These are phyloP conservation scores for Stagonosporopsis chrysanthemi DNA, from an alignment of 2,329 filamentous ascomycete genomes.

Conservation along the genomic window DNA sequence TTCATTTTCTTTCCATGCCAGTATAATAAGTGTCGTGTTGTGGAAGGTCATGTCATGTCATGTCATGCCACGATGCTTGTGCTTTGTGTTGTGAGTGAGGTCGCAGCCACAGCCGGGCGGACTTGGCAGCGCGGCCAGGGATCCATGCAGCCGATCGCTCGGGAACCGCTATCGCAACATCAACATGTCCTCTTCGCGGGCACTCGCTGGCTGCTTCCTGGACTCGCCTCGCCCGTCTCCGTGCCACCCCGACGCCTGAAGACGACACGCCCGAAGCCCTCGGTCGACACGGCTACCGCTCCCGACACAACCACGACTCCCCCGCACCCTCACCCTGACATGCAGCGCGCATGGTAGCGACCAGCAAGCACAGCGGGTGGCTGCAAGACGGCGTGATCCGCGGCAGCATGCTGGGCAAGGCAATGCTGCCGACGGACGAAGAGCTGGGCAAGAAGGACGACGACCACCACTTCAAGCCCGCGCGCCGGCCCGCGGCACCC, in stretches of 20 bases:
- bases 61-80: too few relatives aligned
- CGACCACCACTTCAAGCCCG: conserved; percentile 58
- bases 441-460: conserved; percentile 72
- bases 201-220: conserved; percentile 3
- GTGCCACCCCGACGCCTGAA: neutral
- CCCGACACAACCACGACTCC: too few relatives aligned
- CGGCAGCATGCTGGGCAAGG: conserved; percentile 48
- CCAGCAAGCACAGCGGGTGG: conserved; percentile 35
- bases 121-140: conserved; percentile 20
- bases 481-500: conserved; percentile 46
- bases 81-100: too few relatives aligned
- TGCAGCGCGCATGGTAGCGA: conserved; percentile 35
- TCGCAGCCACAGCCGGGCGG: conserved; percentile 5
- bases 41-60: too few relatives aligned
- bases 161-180: conserved; percentile 11
- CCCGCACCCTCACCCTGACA: conserved; percentile 23
- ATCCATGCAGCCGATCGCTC: conserved; percentile 3
- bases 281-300: too few relatives aligned
- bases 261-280: neutral
- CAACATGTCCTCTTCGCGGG: conserved; percentile 21
- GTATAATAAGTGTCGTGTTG: too few relatives aligned
- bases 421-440: conserved; percentile 62
- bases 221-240: neutral
- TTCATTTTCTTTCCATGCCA: too few relatives aligned
- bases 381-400: conserved; percentile 36